Conservation (phyloP, 2,329 filamentous ascomycete genomes). For the Sporothrix pallida region DNA sequence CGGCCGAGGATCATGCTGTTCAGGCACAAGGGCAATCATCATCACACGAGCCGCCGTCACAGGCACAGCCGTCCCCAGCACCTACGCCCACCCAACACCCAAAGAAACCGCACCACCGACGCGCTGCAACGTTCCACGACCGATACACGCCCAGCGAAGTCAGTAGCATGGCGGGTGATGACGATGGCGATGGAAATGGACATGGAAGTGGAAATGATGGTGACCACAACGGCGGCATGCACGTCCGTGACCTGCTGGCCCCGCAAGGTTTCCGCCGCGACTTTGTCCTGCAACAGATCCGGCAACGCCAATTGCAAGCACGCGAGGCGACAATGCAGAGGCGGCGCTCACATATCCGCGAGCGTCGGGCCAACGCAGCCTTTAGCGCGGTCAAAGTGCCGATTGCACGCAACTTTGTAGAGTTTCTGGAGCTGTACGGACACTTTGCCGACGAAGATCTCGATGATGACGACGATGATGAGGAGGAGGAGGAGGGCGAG, state of each 20-base stretch:
- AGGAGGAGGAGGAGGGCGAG: constrained; percentile 22
- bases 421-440: constrained; percentile 77
- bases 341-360: constrained; percentile 34
- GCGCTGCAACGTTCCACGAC: constrained; percentile 72
- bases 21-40: not conserved
- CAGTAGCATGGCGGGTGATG: not conserved
- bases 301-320: constrained; percentile 45
- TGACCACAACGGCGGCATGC: constrained; percentile 38
- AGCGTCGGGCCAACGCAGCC: constrained; percentile 25
- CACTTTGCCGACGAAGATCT: constrained; percentile 77
- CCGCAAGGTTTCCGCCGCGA: constrained; percentile 59
- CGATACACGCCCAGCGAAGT: constrained; percentile 40
- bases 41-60: not conserved
- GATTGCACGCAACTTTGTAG: constrained; percentile 72
- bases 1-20: not conserved
- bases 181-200: not conserved
- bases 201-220: constrained; percentile 27
- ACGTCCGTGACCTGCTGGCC: constrained; percentile 46
- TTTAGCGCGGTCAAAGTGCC: constrained; percentile 48
- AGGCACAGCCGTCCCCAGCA: not conserved
- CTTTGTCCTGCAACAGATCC: constrained; percentile 47
- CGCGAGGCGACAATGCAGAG: constrained; percentile 41
- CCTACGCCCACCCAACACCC: not conserved
- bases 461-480: constrained; percentile 61
- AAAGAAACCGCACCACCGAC: constrained; percentile 44